Evolutionary conservation across 305 asterid genomes (phyloP).

Genomic region (Fraxinus baroniana): DNA sequence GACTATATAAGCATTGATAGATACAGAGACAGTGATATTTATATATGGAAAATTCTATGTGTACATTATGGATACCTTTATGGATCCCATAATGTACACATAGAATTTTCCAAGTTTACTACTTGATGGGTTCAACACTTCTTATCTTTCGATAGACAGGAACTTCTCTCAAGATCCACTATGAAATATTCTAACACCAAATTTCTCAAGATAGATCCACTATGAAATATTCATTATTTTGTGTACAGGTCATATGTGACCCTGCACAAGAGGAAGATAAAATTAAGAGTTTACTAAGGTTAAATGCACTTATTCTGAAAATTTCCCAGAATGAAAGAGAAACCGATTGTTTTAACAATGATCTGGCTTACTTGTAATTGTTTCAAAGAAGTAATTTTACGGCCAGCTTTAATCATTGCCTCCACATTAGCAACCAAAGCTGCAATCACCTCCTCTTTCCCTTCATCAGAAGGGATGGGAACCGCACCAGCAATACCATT

Average conservation of each 20-base stretch:
- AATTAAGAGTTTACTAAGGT: background rate
- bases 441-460: conserved; percentile 65
- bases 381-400: conserved; percentile 89
- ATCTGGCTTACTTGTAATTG: conserved; percentile 66
- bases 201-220: too few relatives aligned
- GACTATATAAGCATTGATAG: too few relatives aligned
- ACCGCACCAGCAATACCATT: conserved; percentile 65
- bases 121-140: too few relatives aligned
- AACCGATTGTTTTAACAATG: background rate
- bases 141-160: too few relatives aligned
- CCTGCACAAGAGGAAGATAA: conserved; percentile 37
- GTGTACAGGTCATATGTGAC: conserved; percentile 89
- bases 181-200: too few relatives aligned
- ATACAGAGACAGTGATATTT: too few relatives aligned
- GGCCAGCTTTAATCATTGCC: conserved; percentile 92
- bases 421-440: conserved; percentile 80
- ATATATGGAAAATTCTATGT: too few relatives aligned
- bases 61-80: too few relatives aligned
- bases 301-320: background rate
- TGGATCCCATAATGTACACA: too few relatives aligned
- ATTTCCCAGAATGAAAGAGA: background rate
- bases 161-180: too few relatives aligned
- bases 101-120: too few relatives aligned
- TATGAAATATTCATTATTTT: too few relatives aligned
- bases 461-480: conserved; percentile 68